A percentile compares a stretch with the other conserved stretches of the same genome.
phyloP scores from a whole-genome alignment of 805 yeast species.

The Hanseniaspora jakobsenii region DNA sequence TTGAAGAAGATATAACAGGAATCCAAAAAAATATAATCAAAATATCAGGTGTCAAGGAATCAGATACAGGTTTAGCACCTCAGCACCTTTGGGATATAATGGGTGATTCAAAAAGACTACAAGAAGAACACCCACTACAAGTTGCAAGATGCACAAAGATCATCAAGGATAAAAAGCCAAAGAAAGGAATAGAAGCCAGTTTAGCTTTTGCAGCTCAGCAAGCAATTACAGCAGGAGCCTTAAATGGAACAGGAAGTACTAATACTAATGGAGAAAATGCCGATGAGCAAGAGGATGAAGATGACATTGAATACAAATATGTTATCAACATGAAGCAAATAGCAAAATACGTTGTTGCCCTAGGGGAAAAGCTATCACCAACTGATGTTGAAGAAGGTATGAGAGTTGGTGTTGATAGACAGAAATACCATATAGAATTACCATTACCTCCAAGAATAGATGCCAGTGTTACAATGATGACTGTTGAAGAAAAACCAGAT shows the following conservation, averaged over 20 bases:
- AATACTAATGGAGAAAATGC: background rate
- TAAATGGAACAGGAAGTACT: too few relatives aligned
- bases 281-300: constrained; percentile 26
- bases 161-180: constrained; percentile 42
- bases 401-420: constrained; percentile 98
- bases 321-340: constrained; percentile 95
- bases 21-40: constrained; percentile 84
- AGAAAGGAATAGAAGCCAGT: constrained; percentile 14
- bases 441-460: constrained; percentile 97
- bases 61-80: constrained; percentile 95
- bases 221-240: constrained; percentile 7
- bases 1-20: constrained; percentile 76
- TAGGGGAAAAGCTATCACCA: constrained; percentile 94
- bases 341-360: constrained; percentile 92
- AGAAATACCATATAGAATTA: constrained; percentile 89
- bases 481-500: constrained; percentile 98
- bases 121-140: constrained; percentile 90
- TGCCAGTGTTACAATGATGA: constrained; percentile 98
- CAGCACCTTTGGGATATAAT: constrained; percentile 95
- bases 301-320: constrained; percentile 79
- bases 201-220: constrained; percentile 19
- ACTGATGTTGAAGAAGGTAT: constrained; percentile 98
- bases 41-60: constrained; percentile 85
- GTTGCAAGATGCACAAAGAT: constrained; percentile 98
- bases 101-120: constrained; percentile 89